Conservation (phyloP, 75 land plant genomes). For the Larix kaempferi region DNA sequence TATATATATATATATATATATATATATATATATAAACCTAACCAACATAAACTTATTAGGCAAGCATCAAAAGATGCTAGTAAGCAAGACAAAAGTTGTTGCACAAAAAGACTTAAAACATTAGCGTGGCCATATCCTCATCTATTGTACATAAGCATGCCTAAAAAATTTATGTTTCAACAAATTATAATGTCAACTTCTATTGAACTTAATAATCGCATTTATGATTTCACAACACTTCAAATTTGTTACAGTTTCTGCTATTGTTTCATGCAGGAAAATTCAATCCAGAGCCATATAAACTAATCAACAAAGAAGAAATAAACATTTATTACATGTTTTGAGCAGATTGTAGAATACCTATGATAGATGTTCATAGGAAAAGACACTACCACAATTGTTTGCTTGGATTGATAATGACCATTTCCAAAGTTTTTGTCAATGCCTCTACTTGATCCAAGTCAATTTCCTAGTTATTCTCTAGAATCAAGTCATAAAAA, state of each 20-base stretch:
- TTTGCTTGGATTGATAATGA: conserved; percentile 41
- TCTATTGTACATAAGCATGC: no score
- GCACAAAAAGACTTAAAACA: no score
- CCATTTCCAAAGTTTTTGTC: conserved; percentile 31
- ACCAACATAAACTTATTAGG: no score
- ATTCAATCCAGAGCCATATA: neutral
- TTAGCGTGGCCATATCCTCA: no score
- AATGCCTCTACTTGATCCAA: conserved; percentile 18
- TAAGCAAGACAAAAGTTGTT: no score
- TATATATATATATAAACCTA: no score
- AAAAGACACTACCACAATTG: conserved; percentile 46
- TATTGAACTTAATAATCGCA: no score
- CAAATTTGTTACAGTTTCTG: conserved; percentile 4
- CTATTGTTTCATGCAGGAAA: neutral
- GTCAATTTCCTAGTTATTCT: conserved; percentile 35
- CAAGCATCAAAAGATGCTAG: no score
- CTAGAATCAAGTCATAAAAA: conserved; percentile 33
- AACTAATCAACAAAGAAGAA: neutral
- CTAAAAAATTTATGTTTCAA: no score
- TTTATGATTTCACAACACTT: neutral
- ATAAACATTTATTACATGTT: neutral
- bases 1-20: no score
- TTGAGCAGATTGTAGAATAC: conserved; percentile 13
- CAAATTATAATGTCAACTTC: no score
- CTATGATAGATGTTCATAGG: conserved; percentile 26